These are phyloP conservation scores for Xylariaceae sp. DNA, from an alignment of 2,329 filamentous ascomycete species.

Conservation along the genomic window DNA sequence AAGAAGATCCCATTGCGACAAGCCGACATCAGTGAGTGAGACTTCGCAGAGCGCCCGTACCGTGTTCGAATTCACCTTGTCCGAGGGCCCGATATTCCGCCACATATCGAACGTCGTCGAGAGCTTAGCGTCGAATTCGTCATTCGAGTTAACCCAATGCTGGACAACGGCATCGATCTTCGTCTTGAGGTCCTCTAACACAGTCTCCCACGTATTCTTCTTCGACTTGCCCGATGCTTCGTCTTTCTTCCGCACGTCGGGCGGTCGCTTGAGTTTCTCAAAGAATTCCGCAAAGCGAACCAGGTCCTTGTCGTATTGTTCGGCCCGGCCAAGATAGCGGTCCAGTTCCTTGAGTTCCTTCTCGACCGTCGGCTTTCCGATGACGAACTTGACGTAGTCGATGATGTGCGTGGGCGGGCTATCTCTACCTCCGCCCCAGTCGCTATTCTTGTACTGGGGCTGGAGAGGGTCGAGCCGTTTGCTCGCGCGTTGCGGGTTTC, in stretches of 20 bases:
- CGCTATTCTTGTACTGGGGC: slow-evolving; percentile 42
- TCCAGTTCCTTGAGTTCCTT: slow-evolving; percentile 35
- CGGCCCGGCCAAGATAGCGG: slow-evolving; percentile 19
- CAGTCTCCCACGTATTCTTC: slow-evolving; percentile 25
- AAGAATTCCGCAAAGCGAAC: slow-evolving; percentile 31
- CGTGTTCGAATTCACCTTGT: slow-evolving; percentile 23
- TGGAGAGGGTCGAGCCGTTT: slow-evolving; percentile 27
- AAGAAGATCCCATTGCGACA: slow-evolving; percentile 43
- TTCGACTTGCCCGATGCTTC: slow-evolving; percentile 10
- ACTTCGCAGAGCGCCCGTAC: slow-evolving; percentile 31
- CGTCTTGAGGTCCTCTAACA: slow-evolving; percentile 33
- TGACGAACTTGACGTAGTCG: slow-evolving; percentile 55
- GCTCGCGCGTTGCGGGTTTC: slow-evolving; percentile 11
- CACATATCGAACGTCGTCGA: slow-evolving; percentile 38
- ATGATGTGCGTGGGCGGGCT: slow-evolving; percentile 46
- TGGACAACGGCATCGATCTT: slow-evolving; percentile 31
- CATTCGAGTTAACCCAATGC: slow-evolving; percentile 32
- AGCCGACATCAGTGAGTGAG: slow-evolving; percentile 23
- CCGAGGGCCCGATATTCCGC: slow-evolving; percentile 38
- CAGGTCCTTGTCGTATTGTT: slow-evolving; percentile 27
- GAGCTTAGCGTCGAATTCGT: slow-evolving; percentile 28
- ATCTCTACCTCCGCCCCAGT: slow-evolving; percentile 23
- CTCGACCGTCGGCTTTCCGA: slow-evolving; percentile 42
- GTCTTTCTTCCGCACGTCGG: slow-evolving; percentile 14
- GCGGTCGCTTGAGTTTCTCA: slow-evolving; percentile 29